These are phyloP conservation scores for Rosellinia necatrix DNA, from an alignment of 2,329 filamentous ascomycete species.

Conservation along the genomic window DNA sequence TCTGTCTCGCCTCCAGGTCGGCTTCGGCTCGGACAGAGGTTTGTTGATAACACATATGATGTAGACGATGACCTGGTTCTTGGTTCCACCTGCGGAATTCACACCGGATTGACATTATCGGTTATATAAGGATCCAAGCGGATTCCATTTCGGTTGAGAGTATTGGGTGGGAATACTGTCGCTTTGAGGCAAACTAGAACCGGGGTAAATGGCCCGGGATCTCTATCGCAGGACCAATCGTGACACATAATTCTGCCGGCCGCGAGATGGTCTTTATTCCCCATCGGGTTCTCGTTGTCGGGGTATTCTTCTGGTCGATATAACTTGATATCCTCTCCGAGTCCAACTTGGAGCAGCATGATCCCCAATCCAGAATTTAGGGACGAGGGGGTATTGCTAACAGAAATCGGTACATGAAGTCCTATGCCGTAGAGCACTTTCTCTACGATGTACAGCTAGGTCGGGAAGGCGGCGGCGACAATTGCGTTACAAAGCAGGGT, in stretches of 20 bases:
- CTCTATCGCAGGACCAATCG: neutral
- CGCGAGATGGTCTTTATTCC: constrained; percentile 2
- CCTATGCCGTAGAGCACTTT: too few relatives aligned
- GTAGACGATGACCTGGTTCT: neutral
- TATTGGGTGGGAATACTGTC: neutral
- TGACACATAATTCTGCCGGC: neutral
- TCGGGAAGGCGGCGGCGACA: too few relatives aligned
- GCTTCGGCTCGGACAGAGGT: neutral
- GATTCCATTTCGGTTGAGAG: neutral
- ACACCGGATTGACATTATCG: neutral
- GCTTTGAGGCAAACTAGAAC: neutral
- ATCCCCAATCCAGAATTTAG: too few relatives aligned
- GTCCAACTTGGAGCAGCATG: too few relatives aligned
- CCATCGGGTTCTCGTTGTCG: neutral
- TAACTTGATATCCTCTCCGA: too few relatives aligned
- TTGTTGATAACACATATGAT: neutral
- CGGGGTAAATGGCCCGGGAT: neutral
- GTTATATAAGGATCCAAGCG: neutral
- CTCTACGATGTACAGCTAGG: too few relatives aligned
- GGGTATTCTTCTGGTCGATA: neutral
- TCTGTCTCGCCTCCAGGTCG: neutral
- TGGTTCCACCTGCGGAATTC: neutral
- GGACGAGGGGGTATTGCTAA: too few relatives aligned
- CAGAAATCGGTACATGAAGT: too few relatives aligned
- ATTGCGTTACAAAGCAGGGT: too few relatives aligned